Percentiles rank a stretch among this genome's conserved stretches.
Conservation (phyloP, 2,329 filamentous ascomycete genomes). For the Metarhizium robertsii region DNA sequence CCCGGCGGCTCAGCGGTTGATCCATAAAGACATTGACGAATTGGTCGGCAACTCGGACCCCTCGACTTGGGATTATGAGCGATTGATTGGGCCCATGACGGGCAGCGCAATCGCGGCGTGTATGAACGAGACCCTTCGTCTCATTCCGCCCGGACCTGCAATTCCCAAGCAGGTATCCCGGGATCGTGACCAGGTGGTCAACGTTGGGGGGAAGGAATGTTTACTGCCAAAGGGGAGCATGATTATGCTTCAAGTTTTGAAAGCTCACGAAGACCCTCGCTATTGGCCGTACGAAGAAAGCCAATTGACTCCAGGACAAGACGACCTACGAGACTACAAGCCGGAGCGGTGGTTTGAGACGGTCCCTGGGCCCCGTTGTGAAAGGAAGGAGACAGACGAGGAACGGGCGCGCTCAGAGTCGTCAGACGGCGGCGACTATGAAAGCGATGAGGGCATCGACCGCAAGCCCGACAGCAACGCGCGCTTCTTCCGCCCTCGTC, state of each 20-base stretch:
- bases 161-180: slow-evolving; percentile 58
- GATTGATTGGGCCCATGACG: slow-evolving; percentile 54
- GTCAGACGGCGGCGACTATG: slow-evolving; percentile 24
- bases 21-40: slow-evolving; percentile 61
- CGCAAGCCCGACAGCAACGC: slow-evolving; percentile 48
- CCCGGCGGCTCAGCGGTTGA: slow-evolving; percentile 49
- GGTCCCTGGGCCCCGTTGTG: slow-evolving; percentile 9
- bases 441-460: slow-evolving; percentile 45
- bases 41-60: slow-evolving; percentile 52
- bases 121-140: slow-evolving; percentile 67
- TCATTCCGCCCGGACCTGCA: slow-evolving; percentile 60
- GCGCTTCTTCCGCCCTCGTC: slow-evolving; percentile 48
- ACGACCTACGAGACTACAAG: slow-evolving; percentile 58
- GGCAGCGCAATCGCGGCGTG: slow-evolving; percentile 63
- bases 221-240: slow-evolving; percentile 46
- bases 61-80: slow-evolving; percentile 61
- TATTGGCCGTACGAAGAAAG: slow-evolving; percentile 55
- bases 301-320: slow-evolving; percentile 27
- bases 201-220: slow-evolving; percentile 46
- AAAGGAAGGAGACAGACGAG: neutral
- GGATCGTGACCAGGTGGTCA: slow-evolving; percentile 44
- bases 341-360: slow-evolving; percentile 62
- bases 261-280: slow-evolving; percentile 57
- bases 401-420: neutral
- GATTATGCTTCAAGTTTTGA: slow-evolving; percentile 47